Evolutionary conservation across 805 yeast genomes (phyloP), one percentile per base, ranked within the genome.

Genomic region (Wickerhamiella australiensis): DNA sequence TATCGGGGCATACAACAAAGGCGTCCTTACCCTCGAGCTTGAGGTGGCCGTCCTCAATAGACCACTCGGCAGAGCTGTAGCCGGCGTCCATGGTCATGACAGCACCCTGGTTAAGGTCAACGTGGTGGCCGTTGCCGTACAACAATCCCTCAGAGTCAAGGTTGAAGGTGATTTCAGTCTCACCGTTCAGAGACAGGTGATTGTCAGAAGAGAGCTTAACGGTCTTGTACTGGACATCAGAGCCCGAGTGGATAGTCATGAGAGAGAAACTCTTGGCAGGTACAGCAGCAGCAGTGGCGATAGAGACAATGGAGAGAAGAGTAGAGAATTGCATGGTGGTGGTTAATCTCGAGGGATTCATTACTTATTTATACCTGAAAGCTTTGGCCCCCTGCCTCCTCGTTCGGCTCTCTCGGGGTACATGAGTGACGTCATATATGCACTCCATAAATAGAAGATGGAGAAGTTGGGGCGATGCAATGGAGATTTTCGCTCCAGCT

Each of bases 201-300:
- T 20, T 13, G 27, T 43, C 22, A 23, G 35, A 11, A 23, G 46
- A 15, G 27, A 43, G 38, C 46, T 43, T 43, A 26, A 43, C 38
- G 26, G 37, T 13, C 22, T 18, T 2, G 46, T 31, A 31, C 38
- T 43, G 46, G 38, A 15, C 18, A 13, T 43, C 27, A 17, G 38
- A 29, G 27, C 46, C 46, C 29, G 46, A 43, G 46, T 29, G 38
- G 38, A 31, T 31, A 27, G 38, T 43, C 12, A 43, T 22, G 29
- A 43, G 38, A 13, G 27, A 21, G 21, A 31, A 43, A 11, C 11
- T 17, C 22, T 6, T 22, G 17, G 12, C 40, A 22, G 3, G 13
- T 6, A 6, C 22, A 36, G 40, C 40, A 18, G 22, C 17, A 40
- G 43, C 43, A 37, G 42, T 5, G 18, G 43, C 43, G 29, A 23